Evolutionary conservation across 2,329 filamentous ascomycete species (phyloP).

Genomic region (Cercospora sp.): DNA sequence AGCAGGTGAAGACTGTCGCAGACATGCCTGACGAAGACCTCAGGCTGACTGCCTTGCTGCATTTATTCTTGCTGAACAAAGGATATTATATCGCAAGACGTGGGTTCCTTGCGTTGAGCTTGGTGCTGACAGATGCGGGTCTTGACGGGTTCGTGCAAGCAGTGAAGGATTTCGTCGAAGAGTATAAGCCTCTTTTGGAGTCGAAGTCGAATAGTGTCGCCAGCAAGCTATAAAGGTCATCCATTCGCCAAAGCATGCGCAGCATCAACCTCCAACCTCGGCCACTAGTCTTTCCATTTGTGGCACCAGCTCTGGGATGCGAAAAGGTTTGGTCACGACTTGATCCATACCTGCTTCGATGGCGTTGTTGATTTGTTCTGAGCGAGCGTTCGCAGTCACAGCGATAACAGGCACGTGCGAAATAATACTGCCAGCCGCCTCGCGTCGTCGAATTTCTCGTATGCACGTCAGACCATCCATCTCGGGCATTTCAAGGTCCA

Average conservation of each 20-base stretch:
- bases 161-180: constrained; percentile 18
- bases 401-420: constrained; percentile 38
- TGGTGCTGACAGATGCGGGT: constrained; percentile 40
- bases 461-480: constrained; percentile 40
- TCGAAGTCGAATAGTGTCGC: not conserved
- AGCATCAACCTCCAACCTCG: constrained; percentile 29
- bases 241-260: not conserved
- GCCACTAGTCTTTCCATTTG: constrained; percentile 36
- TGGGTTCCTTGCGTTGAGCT: constrained; percentile 41
- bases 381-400: constrained; percentile 40
- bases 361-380: constrained; percentile 37
- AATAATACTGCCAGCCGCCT: constrained; percentile 42
- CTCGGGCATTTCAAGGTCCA: constrained; percentile 41
- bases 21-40: constrained; percentile 33
- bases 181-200: constrained; percentile 11
- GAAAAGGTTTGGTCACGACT: constrained; percentile 41
- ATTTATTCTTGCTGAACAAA: constrained; percentile 42
- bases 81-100: constrained; percentile 42
- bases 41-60: constrained; percentile 40
- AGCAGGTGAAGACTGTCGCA: constrained; percentile 30
- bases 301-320: constrained; percentile 40
- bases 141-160: constrained; percentile 38
- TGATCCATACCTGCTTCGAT: constrained; percentile 40
- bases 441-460: constrained; percentile 34
- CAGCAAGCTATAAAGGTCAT: not conserved